phyloP scores from a whole-genome alignment of 768 basidiomycete species.

The Suillus spraguei region DNA sequence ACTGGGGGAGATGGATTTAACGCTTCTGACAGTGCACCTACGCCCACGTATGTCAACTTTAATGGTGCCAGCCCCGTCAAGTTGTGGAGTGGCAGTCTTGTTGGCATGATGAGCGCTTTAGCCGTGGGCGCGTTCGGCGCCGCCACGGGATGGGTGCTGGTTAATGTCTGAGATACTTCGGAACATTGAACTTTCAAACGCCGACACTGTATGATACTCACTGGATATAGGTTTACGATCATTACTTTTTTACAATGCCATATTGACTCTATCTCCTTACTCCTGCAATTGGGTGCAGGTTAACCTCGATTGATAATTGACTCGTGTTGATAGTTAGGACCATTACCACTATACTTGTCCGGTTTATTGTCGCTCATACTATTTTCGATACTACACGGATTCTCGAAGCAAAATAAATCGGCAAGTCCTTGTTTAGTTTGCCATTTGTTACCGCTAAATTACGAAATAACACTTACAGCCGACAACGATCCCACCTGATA shows the following conservation, averaged over 20 bases:
- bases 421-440: not conserved
- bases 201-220: not conserved
- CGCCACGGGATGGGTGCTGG: constrained; percentile 5
- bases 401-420: not conserved
- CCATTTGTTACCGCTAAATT: no score
- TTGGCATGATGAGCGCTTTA: constrained; percentile 10
- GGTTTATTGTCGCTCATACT: not conserved
- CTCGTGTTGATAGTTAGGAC: not conserved
- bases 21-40: constrained; percentile 22
- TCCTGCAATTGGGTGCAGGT: not conserved
- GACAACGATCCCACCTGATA: no score
- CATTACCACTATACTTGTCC: not conserved
- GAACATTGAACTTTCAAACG: no score
- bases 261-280: not conserved
- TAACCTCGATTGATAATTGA: not conserved
- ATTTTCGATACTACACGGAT: not conserved
- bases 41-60: constrained; percentile 50
- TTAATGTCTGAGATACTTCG: constrained; percentile 2
- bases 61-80: constrained; percentile 31
- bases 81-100: constrained; percentile 3
- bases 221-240: constrained; percentile 1
- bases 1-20: constrained; percentile 39
- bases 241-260: not conserved
- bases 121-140: constrained; percentile 13
- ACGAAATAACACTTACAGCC: not conserved